These are phyloP conservation scores for Lepidopterella palustris DNA, from an alignment of 495 filamentous ascomycete species.

Conservation along the genomic window DNA sequence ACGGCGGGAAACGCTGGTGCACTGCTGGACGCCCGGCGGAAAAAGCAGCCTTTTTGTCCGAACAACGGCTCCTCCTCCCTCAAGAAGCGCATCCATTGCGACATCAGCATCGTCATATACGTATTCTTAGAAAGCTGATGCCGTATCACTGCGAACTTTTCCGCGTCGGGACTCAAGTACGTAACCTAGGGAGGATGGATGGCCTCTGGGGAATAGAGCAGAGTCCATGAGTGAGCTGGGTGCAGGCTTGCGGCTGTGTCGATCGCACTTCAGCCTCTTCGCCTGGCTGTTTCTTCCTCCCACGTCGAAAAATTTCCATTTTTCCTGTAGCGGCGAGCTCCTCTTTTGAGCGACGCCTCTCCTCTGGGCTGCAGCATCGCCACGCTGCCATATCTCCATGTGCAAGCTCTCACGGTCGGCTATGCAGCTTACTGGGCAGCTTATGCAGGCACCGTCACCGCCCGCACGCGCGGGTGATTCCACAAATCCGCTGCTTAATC, in stretches of 20 bases:
- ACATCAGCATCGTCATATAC: too few relatives aligned
- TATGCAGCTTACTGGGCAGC: slow-evolving; percentile 7
- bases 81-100: too few relatives aligned
- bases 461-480: not conserved
- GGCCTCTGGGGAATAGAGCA: too few relatives aligned
- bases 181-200: not conserved
- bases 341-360: not conserved
- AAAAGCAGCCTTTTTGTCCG: too few relatives aligned
- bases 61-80: too few relatives aligned
- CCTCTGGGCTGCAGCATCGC: slow-evolving; percentile 11
- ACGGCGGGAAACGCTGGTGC: too few relatives aligned
- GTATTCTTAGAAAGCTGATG: slow-evolving; percentile 27
- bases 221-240: not conserved
- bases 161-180: not conserved
- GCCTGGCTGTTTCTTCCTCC: too few relatives aligned
- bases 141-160: slow-evolving; percentile 11
- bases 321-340: not conserved
- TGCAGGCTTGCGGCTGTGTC: slow-evolving; percentile 22
- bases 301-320: not conserved
- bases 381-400: slow-evolving; percentile 5
- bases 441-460: slow-evolving; percentile 2
- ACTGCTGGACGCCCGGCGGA: not conserved
- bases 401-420: slow-evolving; percentile 3
- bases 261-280: slow-evolving; percentile 17
- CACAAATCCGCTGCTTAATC: not conserved